Evolutionary conservation across 2,329 filamentous ascomycete species (phyloP).

Genomic region (Colletotrichum musicola): DNA sequence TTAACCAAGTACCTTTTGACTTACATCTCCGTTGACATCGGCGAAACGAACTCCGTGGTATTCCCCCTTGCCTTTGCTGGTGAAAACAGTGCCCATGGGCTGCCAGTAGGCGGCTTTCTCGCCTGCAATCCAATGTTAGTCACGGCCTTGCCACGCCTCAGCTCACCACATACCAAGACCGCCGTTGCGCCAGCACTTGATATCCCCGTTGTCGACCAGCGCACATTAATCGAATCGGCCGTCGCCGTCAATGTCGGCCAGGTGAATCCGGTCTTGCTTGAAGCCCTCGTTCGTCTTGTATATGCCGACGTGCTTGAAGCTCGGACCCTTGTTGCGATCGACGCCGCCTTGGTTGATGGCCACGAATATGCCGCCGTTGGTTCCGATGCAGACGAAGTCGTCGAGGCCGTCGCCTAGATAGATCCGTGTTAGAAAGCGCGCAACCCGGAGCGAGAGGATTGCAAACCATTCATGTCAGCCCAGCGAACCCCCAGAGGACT

Average conservation of each 20-base stretch:
- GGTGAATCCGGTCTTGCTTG: background rate
- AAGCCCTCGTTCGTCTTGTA: background rate
- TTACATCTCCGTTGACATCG: constrained; percentile 43
- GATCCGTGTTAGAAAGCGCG: background rate
- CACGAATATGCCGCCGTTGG: background rate
- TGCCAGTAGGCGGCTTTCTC: constrained; percentile 49
- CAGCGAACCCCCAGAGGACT: background rate
- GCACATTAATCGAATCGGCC: constrained; percentile 51
- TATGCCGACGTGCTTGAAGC: constrained; percentile 1
- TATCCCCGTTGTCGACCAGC: constrained; percentile 42
- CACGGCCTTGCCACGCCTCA: no score
- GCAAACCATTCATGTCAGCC: background rate
- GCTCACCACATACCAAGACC: constrained; percentile 42
- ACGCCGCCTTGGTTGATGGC: background rate
- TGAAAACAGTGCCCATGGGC: constrained; percentile 43
- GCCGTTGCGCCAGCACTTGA: constrained; percentile 50
- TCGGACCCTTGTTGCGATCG: background rate
- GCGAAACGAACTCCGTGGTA: constrained; percentile 41
- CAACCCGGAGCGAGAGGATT: background rate
- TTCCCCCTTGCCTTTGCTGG: constrained; percentile 40
- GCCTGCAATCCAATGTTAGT: no score
- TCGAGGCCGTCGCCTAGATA: background rate
- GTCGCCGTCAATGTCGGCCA: constrained; percentile 47
- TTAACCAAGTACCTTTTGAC: background rate
- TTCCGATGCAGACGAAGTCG: background rate